phyloP scores from a whole-genome alignment of 2,329 filamentous ascomycete species.

The Xylaria sp. region DNA sequence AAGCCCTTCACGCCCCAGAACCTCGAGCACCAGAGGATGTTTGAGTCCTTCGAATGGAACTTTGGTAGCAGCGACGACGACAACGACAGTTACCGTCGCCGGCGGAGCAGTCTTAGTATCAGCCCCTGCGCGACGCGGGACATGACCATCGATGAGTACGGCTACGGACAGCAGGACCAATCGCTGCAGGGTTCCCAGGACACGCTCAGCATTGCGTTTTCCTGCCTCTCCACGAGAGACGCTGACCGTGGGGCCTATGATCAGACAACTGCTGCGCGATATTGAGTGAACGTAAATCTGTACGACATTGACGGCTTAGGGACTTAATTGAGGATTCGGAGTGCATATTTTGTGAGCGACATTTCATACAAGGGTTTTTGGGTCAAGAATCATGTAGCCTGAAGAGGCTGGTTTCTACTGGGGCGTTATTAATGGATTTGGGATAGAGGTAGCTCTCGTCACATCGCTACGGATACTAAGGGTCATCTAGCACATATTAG shows the following conservation, averaged over 20 bases:
- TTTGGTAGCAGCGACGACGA: conserved; percentile 25
- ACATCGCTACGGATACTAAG: not conserved
- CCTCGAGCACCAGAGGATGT: conserved; percentile 42
- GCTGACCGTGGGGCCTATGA: conserved; percentile 26
- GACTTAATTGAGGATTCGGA: conserved; percentile 7
- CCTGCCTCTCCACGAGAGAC: conserved; percentile 26
- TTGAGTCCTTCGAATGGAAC: conserved; percentile 41
- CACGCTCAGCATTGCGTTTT: conserved; percentile 24
- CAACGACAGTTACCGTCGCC: conserved; percentile 2
- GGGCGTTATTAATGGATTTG: not conserved
- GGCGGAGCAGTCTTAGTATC: conserved; percentile 33
- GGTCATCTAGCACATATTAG: not conserved
- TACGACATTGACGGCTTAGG: conserved; percentile 18
- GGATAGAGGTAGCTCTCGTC: not conserved
- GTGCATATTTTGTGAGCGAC: not conserved
- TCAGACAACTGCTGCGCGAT: conserved; percentile 9
- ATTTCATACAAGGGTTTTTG: conserved; percentile 3
- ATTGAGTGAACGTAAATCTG: not conserved
- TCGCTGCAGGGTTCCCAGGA: conserved; percentile 2
- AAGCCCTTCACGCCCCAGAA: conserved; percentile 43
- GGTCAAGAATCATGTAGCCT: conserved; percentile 2
- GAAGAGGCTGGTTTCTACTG: conserved; percentile 10
- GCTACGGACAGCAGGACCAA: conserved; percentile 7
- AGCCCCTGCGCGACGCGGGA: conserved; percentile 40
- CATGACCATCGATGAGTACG: conserved; percentile 34